These are phyloP conservation scores for Epichloe gansuensis DNA, from an alignment of 2,329 filamentous ascomycete genomes.

Conservation along the genomic window DNA sequence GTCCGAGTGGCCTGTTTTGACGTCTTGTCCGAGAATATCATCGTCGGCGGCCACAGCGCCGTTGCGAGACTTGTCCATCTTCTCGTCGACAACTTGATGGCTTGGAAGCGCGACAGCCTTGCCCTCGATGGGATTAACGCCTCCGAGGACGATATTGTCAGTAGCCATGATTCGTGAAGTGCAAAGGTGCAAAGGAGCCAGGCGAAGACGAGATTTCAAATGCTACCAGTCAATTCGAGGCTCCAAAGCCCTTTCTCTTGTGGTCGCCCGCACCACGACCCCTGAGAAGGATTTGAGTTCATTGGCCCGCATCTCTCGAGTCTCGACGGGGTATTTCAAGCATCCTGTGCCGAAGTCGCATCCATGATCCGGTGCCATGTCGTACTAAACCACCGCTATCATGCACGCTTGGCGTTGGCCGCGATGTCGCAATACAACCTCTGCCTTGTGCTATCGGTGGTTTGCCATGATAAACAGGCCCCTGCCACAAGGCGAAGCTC, in stretches of 20 bases:
- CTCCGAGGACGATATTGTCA: not conserved
- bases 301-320: too few species aligned
- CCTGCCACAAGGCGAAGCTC: too few species aligned
- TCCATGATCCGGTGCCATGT: not conserved
- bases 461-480: too few species aligned
- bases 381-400: not conserved
- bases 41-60: not conserved
- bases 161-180: not conserved
- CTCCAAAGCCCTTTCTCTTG: not conserved
- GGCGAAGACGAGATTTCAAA: not conserved
- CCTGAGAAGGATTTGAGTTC: too few species aligned
- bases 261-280: too few species aligned
- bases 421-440: not conserved
- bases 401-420: not conserved
- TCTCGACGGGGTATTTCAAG: not conserved
- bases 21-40: not conserved
- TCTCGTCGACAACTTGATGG: not conserved
- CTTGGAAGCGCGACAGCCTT: not conserved
- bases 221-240: not conserved
- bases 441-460: not conserved
- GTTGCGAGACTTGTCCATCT: not conserved
- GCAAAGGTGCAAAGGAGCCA: not conserved
- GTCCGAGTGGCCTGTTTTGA: conserved; percentile 9
- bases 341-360: not conserved
- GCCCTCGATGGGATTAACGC: not conserved